Percentiles rank a stretch among this genome's conserved stretches.
phyloP scores from a whole-genome alignment of 495 filamentous ascomycete species.

The Apodospora peruviana region DNA sequence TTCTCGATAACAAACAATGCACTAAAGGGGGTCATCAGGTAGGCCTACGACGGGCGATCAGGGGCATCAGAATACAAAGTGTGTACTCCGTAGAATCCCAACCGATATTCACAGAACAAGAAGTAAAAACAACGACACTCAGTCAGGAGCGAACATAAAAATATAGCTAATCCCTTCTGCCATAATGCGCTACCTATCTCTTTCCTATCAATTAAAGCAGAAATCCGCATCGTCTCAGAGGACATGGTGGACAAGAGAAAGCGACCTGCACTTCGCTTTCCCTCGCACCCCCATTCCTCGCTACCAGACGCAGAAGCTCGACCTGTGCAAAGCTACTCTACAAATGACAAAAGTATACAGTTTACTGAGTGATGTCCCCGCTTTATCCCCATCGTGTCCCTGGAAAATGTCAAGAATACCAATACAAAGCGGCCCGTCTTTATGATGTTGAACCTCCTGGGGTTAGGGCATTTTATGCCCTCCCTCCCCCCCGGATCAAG shows the following conservation, averaged over 20 bases:
- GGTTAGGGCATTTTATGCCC: slow-evolving; percentile 20
- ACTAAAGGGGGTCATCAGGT: too few relatives aligned
- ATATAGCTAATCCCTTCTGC: background rate
- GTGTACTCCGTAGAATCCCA: too few relatives aligned
- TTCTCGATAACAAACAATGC: too few relatives aligned
- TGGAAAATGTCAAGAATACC: background rate
- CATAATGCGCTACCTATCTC: background rate
- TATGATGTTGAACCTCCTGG: slow-evolving; percentile 3
- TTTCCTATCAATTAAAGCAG: background rate
- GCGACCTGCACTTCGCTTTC: slow-evolving; percentile 19
- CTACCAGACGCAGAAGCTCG: background rate
- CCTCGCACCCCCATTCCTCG: background rate
- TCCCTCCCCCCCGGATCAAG: slow-evolving; percentile 5
- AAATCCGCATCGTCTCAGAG: background rate
- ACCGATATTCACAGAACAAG: too few relatives aligned
- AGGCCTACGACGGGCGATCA: too few relatives aligned
- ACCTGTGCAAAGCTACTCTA: slow-evolving; percentile 2
- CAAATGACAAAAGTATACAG: slow-evolving; percentile 1
- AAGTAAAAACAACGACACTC: too few relatives aligned
- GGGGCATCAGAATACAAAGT: too few relatives aligned
- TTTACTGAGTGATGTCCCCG: background rate
- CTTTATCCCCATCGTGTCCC: background rate
- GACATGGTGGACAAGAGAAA: too few relatives aligned
- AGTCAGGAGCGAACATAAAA: too few relatives aligned
- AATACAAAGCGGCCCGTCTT: background rate